These are phyloP conservation scores for Pythium brassicae DNA, from an alignment of 352 stramenopile genomes.

Conservation along the genomic window DNA sequence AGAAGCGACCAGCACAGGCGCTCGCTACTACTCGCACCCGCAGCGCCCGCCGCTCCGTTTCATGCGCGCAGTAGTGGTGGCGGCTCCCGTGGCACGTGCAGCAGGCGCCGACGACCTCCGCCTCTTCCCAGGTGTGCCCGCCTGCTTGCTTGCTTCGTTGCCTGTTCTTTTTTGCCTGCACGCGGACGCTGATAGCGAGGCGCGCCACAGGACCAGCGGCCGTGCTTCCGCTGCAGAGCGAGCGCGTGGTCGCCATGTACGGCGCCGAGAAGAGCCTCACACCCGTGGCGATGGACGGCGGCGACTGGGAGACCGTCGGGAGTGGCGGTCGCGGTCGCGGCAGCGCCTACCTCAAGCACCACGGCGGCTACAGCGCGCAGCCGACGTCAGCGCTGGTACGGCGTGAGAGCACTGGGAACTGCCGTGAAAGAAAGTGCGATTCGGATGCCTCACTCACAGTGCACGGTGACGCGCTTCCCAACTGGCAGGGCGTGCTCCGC, in stretches of 20 bases:
- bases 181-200: too few relatives aligned
- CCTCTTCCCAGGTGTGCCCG: neutral
- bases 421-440: too few relatives aligned
- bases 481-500: constrained; percentile 41
- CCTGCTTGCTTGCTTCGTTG: neutral
- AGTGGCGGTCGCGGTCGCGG: too few relatives aligned
- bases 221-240: neutral
- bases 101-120: constrained; percentile 11
- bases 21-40: neutral
- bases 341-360: constrained; percentile 37
- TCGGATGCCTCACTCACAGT: neutral
- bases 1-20: neutral
- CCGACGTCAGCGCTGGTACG: constrained; percentile 30
- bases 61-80: constrained; percentile 7
- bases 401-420: neutral
- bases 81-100: constrained; percentile 9
- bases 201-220: neutral
- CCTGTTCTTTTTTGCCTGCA: neutral
- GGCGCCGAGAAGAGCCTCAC: constrained; percentile 13
- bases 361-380: constrained; percentile 30
- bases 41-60: neutral
- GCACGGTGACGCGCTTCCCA: too few relatives aligned
- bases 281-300: constrained; percentile 17
- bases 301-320: constrained; percentile 36
- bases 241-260: constrained; percentile 19